Percentiles rank a stretch among this genome's conserved stretches.
Evolutionary conservation across 2,329 filamentous ascomycete species (phyloP).

Genomic region (Alternaria sp.): DNA sequence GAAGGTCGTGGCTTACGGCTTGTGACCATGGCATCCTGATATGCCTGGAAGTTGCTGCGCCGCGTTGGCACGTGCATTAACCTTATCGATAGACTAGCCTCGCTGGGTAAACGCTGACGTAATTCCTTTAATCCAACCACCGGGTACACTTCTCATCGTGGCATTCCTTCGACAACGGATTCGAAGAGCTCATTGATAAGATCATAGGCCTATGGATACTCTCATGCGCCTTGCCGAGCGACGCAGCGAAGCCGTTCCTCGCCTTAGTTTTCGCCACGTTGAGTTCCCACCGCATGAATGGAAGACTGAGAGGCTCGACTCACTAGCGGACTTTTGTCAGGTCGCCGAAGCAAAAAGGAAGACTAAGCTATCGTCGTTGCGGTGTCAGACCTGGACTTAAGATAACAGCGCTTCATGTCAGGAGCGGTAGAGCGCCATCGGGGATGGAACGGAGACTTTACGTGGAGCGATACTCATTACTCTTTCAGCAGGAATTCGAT

Average conservation of each 20-base stretch:
- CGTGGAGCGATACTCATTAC: not conserved
- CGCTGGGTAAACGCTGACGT: not conserved
- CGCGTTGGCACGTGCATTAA: not conserved
- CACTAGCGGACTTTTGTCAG: not conserved
- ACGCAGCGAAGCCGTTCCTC: not conserved
- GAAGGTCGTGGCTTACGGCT: not conserved
- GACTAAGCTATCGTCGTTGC: not conserved
- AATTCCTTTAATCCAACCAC: not conserved
- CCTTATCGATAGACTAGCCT: constrained; percentile 4
- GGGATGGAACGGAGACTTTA: not conserved
- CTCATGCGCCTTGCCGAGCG: not conserved
- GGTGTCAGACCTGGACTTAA: too few relatives aligned
- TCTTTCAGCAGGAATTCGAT: not conserved
- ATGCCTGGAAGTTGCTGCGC: not conserved
- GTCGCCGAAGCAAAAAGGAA: not conserved
- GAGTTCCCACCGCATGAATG: not conserved
- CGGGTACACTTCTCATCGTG: not conserved
- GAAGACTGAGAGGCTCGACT: not conserved
- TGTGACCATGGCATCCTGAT: not conserved
- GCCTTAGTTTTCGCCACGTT: not conserved
- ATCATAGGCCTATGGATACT: not conserved
- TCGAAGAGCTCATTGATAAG: not conserved
- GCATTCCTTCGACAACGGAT: not conserved
- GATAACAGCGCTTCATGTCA: not conserved
- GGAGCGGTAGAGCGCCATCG: not conserved